Base-by-base conservation (phyloP, 164 flowering plant genomes). In the Chimonanthus praecox region DNA sequence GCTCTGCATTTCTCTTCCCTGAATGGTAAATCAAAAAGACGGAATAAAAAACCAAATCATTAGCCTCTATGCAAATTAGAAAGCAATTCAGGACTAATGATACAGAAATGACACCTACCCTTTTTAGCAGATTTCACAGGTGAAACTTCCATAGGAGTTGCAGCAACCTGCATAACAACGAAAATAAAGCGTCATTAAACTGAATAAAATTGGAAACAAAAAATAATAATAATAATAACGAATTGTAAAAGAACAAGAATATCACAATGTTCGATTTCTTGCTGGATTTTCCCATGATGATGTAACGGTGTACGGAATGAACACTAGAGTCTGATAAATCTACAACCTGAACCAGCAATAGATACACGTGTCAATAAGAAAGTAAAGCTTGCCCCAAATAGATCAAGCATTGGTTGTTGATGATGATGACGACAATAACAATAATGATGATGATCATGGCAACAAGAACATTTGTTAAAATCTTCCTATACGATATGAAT, bases 1-100 rank as follows among this genome's bases (percentile, higher is more conserved):
- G 86, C 70, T 84, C 91, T 7, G 92, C 89, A 46, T 80, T 86
- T 67, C 97, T 86, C 88, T 91, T 91, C 21, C 74, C 78, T 76
- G 64, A 74, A 51, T 51, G 47, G 4, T 11, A 33, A 73, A 21
- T 11, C 15, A 13, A 51, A 67, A 16, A 33, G 33, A 33, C 33
- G 2, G 33, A 33, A 33, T 33, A 33, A 33, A 7, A 54, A 33
- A 33, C 33, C 33, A 13, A 43, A 5, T 20, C 46, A 58, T 18
- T 71, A 5, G 2, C 33, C 33, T 33, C 33, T 1, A 33, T 33
- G 33, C 33, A 33, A 33, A 33, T 6, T 13, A 49, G 65, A 72
- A 16, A 15, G 11, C 15, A 49, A 68, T 21, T 20, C 13, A 33
- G 43, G 18, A 72, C n/a, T 8, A 45, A 9, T 54, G 5, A 54